phyloP scores from a whole-genome alignment of 2,329 filamentous ascomycete species.

The Sporothrix schenckii region DNA sequence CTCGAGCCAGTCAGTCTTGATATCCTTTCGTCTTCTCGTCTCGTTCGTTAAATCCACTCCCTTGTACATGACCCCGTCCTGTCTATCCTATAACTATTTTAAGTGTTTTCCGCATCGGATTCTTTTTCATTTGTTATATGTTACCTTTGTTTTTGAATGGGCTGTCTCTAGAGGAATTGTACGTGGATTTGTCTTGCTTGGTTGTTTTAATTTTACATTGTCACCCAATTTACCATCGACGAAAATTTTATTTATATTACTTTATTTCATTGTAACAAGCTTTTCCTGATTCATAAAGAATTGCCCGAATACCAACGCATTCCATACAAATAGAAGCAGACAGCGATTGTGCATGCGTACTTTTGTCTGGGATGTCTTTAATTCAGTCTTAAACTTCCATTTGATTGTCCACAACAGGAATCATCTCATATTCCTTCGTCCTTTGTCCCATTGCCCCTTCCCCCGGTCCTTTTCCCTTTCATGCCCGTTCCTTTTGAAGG shows the following conservation, averaged over 20 bases:
- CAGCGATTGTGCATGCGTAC: neutral
- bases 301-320: neutral
- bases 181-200: neutral
- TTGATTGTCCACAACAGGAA: neutral
- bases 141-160: conserved; percentile 17
- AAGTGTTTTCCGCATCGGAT: neutral
- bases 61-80: conserved; percentile 21
- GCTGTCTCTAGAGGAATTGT: conserved; percentile 21
- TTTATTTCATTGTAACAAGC: neutral
- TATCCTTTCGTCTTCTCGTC: neutral
- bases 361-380: neutral
- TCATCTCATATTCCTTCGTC: neutral
- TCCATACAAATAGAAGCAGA: neutral
- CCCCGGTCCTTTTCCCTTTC: too few relatives aligned
- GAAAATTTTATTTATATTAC: neutral
- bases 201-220: neutral
- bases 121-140: conserved; percentile 14
- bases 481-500: neutral
- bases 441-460: neutral
- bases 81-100: neutral
- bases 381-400: neutral
- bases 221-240: conserved; percentile 1
- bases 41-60: neutral
- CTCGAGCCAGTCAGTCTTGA: neutral
- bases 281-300: neutral